Base-by-base conservation (phyloP, 75 land plant species). In the Pinus albicaulis region DNA sequence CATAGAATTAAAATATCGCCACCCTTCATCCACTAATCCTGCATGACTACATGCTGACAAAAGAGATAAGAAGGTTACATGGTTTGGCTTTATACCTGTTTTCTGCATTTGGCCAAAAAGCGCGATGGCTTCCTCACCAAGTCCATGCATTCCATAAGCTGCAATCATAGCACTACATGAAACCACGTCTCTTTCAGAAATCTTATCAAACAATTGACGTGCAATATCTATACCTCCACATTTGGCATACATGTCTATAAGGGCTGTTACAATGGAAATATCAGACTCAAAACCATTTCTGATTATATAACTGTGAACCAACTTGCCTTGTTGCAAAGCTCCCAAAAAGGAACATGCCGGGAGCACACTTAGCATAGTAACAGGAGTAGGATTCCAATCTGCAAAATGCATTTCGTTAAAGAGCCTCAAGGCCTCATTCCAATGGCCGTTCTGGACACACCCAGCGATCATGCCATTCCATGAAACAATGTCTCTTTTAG, bases 201-300 rank as follows among this genome's bases (percentile, higher is more conserved):
- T 62, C 14, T 23, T 72, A 55, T 76, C 79, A 74, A 86, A 86
- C 28, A 77, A 55, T 25, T n/a, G 31, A 31, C 81, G 38, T 3
- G 88, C 86, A 63, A 78, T 81, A 20, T 10, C 63, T 2, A 82
- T 55, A 52, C 71, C 20, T 61, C 79, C 79, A 59, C 84, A 82
- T 72, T 84, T 91, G 11, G 83, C 72, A 76, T 91, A 91, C 84
- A 88, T 73, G 7, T 73, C 56, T 76, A 88, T 75, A 76, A 91
- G 59, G 20, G 84, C 85, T 73, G 83, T 91, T 59, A 65, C 79
- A 7, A 91, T 84, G 76, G 48, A 84, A 26, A 72, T 17, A 57
- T 88, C 82, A 16, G 15, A n/a, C 24, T 88, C 91, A 73, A 88
- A 77, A 8, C 91, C 93, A 74, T 76, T 48, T 68, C 84, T 85